These are phyloP conservation scores for Dactylellina sp. DNA, from an alignment of 2,329 filamentous ascomycete species.

Conservation along the genomic window DNA sequence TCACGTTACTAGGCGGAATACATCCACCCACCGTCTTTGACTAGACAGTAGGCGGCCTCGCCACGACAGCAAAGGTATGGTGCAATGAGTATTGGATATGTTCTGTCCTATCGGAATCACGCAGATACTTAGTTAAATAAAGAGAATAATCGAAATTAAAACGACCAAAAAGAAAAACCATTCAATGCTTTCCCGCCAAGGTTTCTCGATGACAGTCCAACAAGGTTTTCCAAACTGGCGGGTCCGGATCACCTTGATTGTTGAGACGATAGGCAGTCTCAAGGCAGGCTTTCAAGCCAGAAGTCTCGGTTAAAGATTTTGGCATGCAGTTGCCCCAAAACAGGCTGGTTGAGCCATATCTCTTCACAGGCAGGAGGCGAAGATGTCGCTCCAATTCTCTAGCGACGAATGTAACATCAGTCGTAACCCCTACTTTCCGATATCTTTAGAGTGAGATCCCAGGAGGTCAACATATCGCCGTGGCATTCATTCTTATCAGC, in stretches of 20 bases:
- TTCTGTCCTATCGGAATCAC: no score
- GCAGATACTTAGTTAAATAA: no score
- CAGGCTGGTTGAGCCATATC: constrained; percentile 30
- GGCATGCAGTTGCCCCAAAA: constrained; percentile 17
- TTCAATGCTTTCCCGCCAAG: neutral
- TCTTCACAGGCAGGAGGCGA: constrained; percentile 8
- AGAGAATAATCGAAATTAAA: no score
- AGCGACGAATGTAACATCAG: no score
- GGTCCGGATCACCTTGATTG: constrained; percentile 2
- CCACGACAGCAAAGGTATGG: neutral
- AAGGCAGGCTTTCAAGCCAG: constrained; percentile 13
- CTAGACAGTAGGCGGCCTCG: constrained; percentile 5
- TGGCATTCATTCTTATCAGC: neutral
- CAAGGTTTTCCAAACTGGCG: neutral
- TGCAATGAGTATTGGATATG: neutral
- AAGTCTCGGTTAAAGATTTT: constrained; percentile 24
- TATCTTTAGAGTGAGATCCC: no score
- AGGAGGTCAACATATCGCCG: no score
- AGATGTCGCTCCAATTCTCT: no score
- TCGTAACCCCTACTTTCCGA: no score
- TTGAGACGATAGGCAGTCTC: constrained; percentile 31
- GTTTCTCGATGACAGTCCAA: neutral
- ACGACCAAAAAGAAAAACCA: neutral
- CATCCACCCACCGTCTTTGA: constrained; percentile 9
- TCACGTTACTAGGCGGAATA: constrained; percentile 13